A percentile compares a stretch with the other conserved stretches of the same genome.
phyloP scores from a whole-genome alignment of 805 yeast genomes.

The Lipomyces sp. region DNA sequence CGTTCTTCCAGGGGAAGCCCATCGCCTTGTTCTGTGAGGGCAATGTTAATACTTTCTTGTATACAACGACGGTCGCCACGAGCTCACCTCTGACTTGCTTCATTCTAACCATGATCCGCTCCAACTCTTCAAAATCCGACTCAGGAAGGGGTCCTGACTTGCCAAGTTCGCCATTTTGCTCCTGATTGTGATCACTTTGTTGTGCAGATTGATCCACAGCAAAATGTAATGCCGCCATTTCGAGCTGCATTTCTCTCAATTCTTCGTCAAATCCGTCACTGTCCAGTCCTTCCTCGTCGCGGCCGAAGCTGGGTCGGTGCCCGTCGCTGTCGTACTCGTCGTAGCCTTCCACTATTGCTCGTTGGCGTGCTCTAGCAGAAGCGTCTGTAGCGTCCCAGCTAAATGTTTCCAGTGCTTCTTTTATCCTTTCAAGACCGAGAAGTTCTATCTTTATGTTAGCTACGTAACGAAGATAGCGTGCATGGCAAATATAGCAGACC shows the following conservation, averaged over 20 bases:
- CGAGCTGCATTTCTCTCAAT: slow-evolving; percentile 34
- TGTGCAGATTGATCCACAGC: slow-evolving; percentile 23
- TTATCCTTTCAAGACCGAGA: slow-evolving; percentile 41
- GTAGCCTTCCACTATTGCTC: slow-evolving; percentile 10
- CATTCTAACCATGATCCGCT: slow-evolving; percentile 42
- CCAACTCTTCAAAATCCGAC: slow-evolving; percentile 41
- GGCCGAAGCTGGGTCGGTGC: slow-evolving; percentile 12
- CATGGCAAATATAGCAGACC: slow-evolving; percentile 6
- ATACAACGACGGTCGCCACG: not conserved
- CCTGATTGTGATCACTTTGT: slow-evolving; percentile 11
- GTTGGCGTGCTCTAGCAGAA: not conserved
- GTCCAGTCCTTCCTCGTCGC: slow-evolving; percentile 23
- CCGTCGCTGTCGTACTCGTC: slow-evolving; percentile 15
- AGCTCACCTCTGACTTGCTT: slow-evolving; percentile 39
- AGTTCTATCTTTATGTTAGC: slow-evolving; percentile 14
- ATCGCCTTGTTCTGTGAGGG: slow-evolving; percentile 30
- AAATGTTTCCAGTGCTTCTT: slow-evolving; percentile 42
- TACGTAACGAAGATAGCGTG: not conserved
- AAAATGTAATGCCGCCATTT: slow-evolving; percentile 36
- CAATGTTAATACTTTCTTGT: not conserved
- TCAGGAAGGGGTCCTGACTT: slow-evolving; percentile 27
- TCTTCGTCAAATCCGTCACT: slow-evolving; percentile 32
- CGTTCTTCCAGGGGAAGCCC: slow-evolving; percentile 42
- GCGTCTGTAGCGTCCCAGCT: slow-evolving; percentile 17
- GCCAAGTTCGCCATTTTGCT: slow-evolving; percentile 14